These are phyloP conservation scores for Colletotrichum trifolii DNA, from an alignment of 2,329 filamentous ascomycete genomes.

Conservation along the genomic window DNA sequence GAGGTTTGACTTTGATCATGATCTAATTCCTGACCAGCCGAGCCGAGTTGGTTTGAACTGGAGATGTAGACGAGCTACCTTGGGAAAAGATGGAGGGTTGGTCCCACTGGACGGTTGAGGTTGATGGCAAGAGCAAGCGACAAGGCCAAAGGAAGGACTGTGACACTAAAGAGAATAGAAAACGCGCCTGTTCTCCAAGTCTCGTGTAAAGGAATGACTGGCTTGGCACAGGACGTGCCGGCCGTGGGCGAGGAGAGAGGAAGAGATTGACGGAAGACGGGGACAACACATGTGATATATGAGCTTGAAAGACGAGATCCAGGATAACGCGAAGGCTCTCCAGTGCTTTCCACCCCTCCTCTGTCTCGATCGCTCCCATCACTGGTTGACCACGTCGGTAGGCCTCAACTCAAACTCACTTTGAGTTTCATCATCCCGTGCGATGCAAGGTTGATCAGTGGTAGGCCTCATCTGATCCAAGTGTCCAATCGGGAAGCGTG, in stretches of 20 bases:
- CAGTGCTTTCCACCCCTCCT: too few species aligned
- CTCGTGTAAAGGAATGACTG: slow-evolving; percentile 21
- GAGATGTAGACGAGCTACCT: slow-evolving; percentile 33
- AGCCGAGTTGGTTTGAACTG: slow-evolving; percentile 23
- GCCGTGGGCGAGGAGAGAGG: slow-evolving; percentile 27
- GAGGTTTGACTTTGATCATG: slow-evolving; percentile 16
- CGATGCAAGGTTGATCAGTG: neutral
- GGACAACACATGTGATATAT: neutral
- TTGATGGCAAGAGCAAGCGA: slow-evolving; percentile 12
- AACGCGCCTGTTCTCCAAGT: neutral
- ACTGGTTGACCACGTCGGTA: slow-evolving; percentile 3
- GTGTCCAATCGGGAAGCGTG: neutral
- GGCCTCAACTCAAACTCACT: slow-evolving; percentile 24
- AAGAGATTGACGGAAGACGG: slow-evolving; percentile 1
- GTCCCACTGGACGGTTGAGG: slow-evolving; percentile 16
- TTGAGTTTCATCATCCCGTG: neutral
- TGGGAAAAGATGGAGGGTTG: slow-evolving; percentile 8
- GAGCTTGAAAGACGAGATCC: too few species aligned
- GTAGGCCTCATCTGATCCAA: slow-evolving; percentile 15
- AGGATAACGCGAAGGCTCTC: neutral
- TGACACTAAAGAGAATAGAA: neutral
- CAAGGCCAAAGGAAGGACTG: neutral
- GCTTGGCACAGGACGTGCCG: slow-evolving; percentile 37
- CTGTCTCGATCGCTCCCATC: too few species aligned
- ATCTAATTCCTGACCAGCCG: slow-evolving; percentile 22